A percentile compares a stretch with the other conserved stretches of the same genome.
These are phyloP conservation scores for Epichloe aotearoae DNA, from an alignment of 2,329 filamentous ascomycete species.

Conservation along the genomic window DNA sequence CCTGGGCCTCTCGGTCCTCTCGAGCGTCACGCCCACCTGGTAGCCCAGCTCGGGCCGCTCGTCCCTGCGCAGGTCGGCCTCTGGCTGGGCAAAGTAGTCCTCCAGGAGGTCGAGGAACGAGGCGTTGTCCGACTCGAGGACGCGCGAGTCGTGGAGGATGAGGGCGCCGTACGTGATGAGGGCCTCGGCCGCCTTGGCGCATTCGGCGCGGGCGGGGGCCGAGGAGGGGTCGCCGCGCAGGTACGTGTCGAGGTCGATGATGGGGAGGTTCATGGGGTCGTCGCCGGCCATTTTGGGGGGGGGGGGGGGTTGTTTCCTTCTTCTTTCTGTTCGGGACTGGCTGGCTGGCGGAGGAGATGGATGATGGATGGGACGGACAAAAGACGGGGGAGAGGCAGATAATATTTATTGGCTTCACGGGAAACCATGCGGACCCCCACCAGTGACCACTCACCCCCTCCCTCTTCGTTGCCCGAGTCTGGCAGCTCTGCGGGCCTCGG, in stretches of 20 bases:
- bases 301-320: not conserved
- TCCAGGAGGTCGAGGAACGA: constrained; percentile 49
- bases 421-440: too few relatives aligned
- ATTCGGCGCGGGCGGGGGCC: constrained; percentile 34
- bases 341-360: too few relatives aligned
- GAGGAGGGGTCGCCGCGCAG: constrained; percentile 30
- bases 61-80: constrained; percentile 30
- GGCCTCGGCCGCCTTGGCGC: constrained; percentile 38
- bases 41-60: constrained; percentile 45
- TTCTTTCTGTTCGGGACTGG: too few relatives aligned
- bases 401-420: too few relatives aligned
- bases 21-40: constrained; percentile 49
- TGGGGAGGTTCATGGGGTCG: constrained; percentile 41
- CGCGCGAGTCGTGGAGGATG: constrained; percentile 46
- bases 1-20: constrained; percentile 50
- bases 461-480: too few relatives aligned
- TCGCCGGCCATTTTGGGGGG: constrained; percentile 4
- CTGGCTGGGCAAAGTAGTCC: constrained; percentile 49
- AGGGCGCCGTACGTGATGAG: constrained; percentile 48
- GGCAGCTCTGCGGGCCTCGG: too few relatives aligned
- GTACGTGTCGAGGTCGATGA: constrained; percentile 47
- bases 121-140: constrained; percentile 40
- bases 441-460: too few relatives aligned
- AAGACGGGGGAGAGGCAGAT: too few relatives aligned
- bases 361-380: too few relatives aligned